A percentile compares a stretch with the other conserved stretches of the same genome.
These are phyloP conservation scores for Fusarium tanahbumbuense DNA, from an alignment of 2,329 filamentous ascomycete genomes.

Conservation along the genomic window DNA sequence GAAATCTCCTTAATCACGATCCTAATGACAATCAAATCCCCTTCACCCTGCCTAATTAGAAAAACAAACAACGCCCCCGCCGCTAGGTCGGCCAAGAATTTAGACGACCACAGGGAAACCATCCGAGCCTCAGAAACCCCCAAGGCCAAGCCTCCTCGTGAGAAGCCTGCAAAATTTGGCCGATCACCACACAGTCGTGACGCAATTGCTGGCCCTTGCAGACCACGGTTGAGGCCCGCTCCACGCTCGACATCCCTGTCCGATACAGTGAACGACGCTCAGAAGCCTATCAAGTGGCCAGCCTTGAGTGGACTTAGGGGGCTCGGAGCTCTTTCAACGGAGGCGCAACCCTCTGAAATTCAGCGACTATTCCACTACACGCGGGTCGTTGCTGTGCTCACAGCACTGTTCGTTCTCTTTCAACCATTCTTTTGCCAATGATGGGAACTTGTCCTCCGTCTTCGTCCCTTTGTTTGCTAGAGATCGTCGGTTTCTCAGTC, in stretches of 20 bases:
- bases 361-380: constrained; percentile 22
- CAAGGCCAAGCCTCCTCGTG: constrained; percentile 33
- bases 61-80: constrained; percentile 35
- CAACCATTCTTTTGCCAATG: constrained; percentile 6
- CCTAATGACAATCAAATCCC: constrained; percentile 10
- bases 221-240: constrained; percentile 38
- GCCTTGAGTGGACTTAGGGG: constrained; percentile 20
- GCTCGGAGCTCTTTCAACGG: constrained; percentile 8
- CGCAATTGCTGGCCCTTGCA: constrained; percentile 49
- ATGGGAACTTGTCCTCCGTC: constrained; percentile 4
- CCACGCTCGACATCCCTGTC: constrained; percentile 12
- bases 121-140: constrained; percentile 34
- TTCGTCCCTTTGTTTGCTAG: constrained; percentile 1
- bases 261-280: neutral
- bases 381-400: constrained; percentile 10
- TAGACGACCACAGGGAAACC: constrained; percentile 36
- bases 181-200: constrained; percentile 49
- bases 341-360: constrained; percentile 16
- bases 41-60: constrained; percentile 31
- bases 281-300: constrained; percentile 21
- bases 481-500: constrained; percentile 21
- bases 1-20: neutral
- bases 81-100: constrained; percentile 37
- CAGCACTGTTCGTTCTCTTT: constrained; percentile 10
- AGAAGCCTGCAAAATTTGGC: constrained; percentile 43